phyloP scores from a whole-genome alignment of 306 rosid genomes.

The Citrullus mucosospermus region DNA sequence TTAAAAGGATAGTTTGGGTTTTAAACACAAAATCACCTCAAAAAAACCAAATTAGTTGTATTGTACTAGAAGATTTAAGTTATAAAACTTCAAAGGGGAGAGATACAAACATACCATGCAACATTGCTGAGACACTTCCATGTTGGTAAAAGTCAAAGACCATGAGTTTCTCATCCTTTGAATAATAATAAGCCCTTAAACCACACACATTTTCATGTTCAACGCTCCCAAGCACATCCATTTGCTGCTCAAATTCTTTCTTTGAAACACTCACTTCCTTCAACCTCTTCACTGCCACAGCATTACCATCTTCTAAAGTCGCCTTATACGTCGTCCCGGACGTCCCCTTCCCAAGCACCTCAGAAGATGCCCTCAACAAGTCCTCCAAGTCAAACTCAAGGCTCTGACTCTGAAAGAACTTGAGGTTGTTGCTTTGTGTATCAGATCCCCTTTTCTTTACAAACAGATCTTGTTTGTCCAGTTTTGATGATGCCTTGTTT shows the following conservation, averaged over 20 bases:
- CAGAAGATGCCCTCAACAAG: slow-evolving; percentile 89
- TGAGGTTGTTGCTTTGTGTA: slow-evolving; percentile 36
- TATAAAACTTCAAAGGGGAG: background rate
- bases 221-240: slow-evolving; percentile 62
- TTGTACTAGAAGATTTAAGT: no score
- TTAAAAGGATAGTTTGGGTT: no score
- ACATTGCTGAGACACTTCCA: slow-evolving; percentile 63
- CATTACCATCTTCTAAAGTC: slow-evolving; percentile 62
- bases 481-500: slow-evolving; percentile 15
- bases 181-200: slow-evolving; percentile 70
- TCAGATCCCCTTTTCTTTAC: slow-evolving; percentile 32
- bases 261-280: slow-evolving; percentile 62
- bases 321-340: slow-evolving; percentile 83
- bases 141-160: slow-evolving; percentile 60
- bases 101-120: slow-evolving; percentile 46
- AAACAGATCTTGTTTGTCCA: slow-evolving; percentile 37
- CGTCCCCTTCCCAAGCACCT: slow-evolving; percentile 86
- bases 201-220: slow-evolving; percentile 70
- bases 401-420: slow-evolving; percentile 53
- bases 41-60: no score
- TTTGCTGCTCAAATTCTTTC: slow-evolving; percentile 77
- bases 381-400: slow-evolving; percentile 86
- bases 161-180: slow-evolving; percentile 84
- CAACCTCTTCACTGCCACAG: slow-evolving; percentile 82
- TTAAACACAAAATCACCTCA: no score